These are phyloP conservation scores for Vararia minispora DNA, from an alignment of 768 basidiomycete genomes.

Conservation along the genomic window DNA sequence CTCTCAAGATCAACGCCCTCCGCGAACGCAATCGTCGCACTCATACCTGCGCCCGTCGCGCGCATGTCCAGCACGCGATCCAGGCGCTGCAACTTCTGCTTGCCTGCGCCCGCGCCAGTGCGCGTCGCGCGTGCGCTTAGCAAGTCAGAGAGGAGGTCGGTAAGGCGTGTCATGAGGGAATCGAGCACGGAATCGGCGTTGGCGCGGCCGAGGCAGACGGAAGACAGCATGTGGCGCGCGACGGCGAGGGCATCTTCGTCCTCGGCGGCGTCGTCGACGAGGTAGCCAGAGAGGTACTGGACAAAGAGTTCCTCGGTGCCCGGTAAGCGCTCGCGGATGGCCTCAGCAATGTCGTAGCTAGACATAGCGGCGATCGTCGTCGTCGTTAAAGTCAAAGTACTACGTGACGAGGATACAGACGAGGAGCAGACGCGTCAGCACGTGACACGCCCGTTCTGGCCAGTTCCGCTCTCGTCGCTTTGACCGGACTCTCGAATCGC, in stretches of 20 bases:
- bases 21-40: conserved; percentile 65
- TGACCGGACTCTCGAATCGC: no score
- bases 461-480: no score
- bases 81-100: conserved; percentile 50
- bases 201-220: conserved; percentile 56
- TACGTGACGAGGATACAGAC: no score
- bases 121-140: conserved; percentile 46
- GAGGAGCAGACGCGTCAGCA: no score
- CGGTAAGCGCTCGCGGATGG: conserved; percentile 58
- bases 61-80: conserved; percentile 88
- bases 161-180: conserved; percentile 54
- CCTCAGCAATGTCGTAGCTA: conserved; percentile 66
- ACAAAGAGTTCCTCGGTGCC: conserved; percentile 80
- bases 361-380: conserved; percentile 43
- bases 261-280: conserved; percentile 81
- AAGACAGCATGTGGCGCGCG: conserved; percentile 61
- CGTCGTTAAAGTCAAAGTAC: no score
- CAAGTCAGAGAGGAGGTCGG: conserved; percentile 53
- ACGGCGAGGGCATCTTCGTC: conserved; percentile 81
- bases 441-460: no score
- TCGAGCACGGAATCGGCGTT: conserved; percentile 50
- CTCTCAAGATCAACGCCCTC: conserved; percentile 86
- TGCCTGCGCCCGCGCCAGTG: conserved; percentile 34
- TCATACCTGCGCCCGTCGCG: conserved; percentile 63
- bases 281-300: conserved; percentile 79